Evolutionary conservation across 1,139 yeast genomes (phyloP).

Genomic region (Saccharomyces hybrid): DNA sequence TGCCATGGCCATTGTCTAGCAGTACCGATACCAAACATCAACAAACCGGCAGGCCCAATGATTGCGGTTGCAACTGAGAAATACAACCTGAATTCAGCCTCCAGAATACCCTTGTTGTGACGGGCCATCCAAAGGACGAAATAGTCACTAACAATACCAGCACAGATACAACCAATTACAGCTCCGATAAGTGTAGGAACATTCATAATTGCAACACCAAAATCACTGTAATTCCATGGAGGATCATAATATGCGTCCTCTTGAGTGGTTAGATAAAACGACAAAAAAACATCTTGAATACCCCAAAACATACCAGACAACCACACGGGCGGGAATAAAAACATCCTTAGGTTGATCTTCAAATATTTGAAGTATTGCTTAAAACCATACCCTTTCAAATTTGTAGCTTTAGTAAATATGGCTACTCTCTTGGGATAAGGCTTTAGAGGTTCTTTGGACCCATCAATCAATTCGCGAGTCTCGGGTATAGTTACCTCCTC

Average conservation of each 20-base stretch:
- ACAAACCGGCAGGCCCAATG: conserved; percentile 66
- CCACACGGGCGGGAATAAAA: conserved; percentile 65
- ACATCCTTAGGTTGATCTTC: conserved; percentile 53
- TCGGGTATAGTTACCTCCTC: not conserved
- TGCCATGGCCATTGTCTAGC: conserved; percentile 57
- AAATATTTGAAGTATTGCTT: conserved; percentile 59
- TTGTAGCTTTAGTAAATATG: conserved; percentile 60
- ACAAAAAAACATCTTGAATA: conserved; percentile 70
- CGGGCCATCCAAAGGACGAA: conserved; percentile 68
- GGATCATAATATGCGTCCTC: conserved; percentile 62
- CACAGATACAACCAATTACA: conserved; percentile 69
- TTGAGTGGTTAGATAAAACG: conserved; percentile 74
- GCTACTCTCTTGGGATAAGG: conserved; percentile 52
- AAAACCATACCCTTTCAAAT: conserved; percentile 58
- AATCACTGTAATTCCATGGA: conserved; percentile 63
- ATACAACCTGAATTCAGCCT: conserved; percentile 76
- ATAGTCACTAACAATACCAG: conserved; percentile 66
- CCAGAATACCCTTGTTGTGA: conserved; percentile 61
- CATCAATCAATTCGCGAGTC: conserved; percentile 29
- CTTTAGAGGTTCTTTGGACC: conserved; percentile 38
- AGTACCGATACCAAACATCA: conserved; percentile 79
- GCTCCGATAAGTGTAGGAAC: conserved; percentile 79
- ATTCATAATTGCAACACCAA: conserved; percentile 78
- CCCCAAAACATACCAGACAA: conserved; percentile 82
- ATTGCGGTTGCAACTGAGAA: conserved; percentile 59